phyloP scores from a whole-genome alignment of 2,329 filamentous ascomycete genomes.

The Trichoderma sp. region DNA sequence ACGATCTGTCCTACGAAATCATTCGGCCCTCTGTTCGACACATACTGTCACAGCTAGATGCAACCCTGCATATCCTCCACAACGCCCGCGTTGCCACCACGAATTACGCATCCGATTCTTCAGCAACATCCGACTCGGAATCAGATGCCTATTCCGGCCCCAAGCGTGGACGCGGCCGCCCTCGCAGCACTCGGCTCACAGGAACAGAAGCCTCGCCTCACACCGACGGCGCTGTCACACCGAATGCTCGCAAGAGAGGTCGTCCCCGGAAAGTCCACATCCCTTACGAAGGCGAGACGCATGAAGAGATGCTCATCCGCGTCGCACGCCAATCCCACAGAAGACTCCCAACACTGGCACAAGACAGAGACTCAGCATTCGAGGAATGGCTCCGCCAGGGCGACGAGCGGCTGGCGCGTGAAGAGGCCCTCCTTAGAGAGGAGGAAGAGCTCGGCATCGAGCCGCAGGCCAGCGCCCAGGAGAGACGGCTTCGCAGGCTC shows the following conservation, averaged over 20 bases:
- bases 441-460: constrained; percentile 21
- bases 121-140: constrained; percentile 37
- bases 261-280: constrained; percentile 41
- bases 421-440: constrained; percentile 11
- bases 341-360: constrained; percentile 27
- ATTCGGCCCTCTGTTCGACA: constrained; percentile 68
- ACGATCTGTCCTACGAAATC: constrained; percentile 62
- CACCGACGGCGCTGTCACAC: constrained; percentile 9
- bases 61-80: constrained; percentile 67
- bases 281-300: constrained; percentile 43
- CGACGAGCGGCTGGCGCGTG: constrained; percentile 26
- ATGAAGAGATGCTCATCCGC: constrained; percentile 45
- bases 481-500: constrained; percentile 34
- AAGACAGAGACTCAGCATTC: constrained; percentile 32
- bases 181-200: constrained; percentile 23
- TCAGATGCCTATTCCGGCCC: constrained; percentile 29
- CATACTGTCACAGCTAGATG: constrained; percentile 66
- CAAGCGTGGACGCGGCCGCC: constrained; percentile 30
- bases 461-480: constrained; percentile 23
- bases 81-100: constrained; percentile 55
- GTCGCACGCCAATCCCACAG: constrained; percentile 44
- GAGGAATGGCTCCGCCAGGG: constrained; percentile 35
- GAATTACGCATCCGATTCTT: constrained; percentile 39
- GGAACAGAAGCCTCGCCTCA: neutral
- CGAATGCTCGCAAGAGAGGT: constrained; percentile 30